Evolutionary conservation across 1,139 yeast species (phyloP).

Genomic region (Blastobotrys indianensis): DNA sequence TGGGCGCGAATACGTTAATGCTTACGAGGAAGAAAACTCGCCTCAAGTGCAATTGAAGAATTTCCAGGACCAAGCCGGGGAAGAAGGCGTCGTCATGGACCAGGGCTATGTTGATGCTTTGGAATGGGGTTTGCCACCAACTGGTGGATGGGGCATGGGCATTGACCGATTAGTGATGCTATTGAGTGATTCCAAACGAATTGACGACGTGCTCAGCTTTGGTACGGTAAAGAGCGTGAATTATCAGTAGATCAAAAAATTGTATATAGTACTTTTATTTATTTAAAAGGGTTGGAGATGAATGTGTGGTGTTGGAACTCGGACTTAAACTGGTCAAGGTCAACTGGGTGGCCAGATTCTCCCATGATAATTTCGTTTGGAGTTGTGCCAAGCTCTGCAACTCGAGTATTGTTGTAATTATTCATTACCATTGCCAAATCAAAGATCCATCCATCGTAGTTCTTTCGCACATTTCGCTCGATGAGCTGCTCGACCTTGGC

Average conservation of each 20-base stretch:
- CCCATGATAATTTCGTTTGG: no score
- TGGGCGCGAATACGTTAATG: constrained; percentile 81
- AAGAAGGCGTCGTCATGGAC: constrained; percentile 72
- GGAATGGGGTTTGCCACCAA: constrained; percentile 95
- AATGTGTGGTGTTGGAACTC: no score
- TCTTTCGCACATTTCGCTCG: no score
- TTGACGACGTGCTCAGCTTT: constrained; percentile 76
- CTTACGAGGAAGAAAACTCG: constrained; percentile 93
- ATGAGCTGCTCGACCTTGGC: no score
- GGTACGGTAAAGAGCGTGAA: constrained; percentile 72
- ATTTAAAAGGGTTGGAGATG: no score
- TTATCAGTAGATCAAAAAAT: constrained; percentile 20
- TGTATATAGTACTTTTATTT: not conserved
- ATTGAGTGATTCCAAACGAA: constrained; percentile 55
- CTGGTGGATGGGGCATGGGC: constrained; percentile 98
- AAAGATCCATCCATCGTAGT: no score
- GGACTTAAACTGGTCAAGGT: no score
- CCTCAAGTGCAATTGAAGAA: constrained; percentile 62
- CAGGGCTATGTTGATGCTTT: constrained; percentile 61
- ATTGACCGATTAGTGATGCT: constrained; percentile 84
- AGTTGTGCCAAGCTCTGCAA: no score
- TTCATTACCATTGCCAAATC: no score
- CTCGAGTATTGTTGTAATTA: no score
- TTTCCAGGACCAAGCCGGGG: constrained; percentile 27
- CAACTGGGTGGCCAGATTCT: no score